A percentile compares a stretch with the other conserved stretches of the same genome.
These are phyloP conservation scores for Allium cepa DNA, from an alignment of 106 monocot species.

Conservation along the genomic window DNA sequence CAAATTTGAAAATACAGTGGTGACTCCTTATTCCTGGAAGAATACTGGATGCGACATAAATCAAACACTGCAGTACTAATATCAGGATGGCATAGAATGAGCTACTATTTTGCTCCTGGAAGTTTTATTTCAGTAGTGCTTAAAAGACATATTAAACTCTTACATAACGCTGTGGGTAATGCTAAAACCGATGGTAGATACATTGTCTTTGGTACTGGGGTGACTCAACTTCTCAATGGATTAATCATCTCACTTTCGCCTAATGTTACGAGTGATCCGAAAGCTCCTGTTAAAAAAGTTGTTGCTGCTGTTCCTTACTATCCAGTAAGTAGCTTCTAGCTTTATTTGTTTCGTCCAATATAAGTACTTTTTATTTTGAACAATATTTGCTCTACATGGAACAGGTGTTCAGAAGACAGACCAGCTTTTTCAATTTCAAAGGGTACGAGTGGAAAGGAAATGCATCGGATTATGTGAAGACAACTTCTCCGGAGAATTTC, in stretches of 20 bases:
- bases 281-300: slow-evolving; percentile 27
- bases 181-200: slow-evolving; percentile 40
- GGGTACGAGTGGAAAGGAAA: slow-evolving; percentile 46
- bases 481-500: slow-evolving; percentile 9
- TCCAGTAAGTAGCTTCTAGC: slow-evolving; percentile 7
- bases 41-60: slow-evolving; percentile 50
- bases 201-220: slow-evolving; percentile 57
- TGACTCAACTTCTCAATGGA: slow-evolving; percentile 67
- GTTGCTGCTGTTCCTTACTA: slow-evolving; percentile 61
- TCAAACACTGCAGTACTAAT: no score
- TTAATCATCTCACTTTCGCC: slow-evolving; percentile 50
- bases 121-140: slow-evolving; percentile 40
- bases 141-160: slow-evolving; percentile 47
- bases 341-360: not conserved
- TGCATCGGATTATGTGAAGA: slow-evolving; percentile 29
- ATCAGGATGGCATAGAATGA: slow-evolving; percentile 8
- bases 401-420: slow-evolving; percentile 43
- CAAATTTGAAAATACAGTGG: slow-evolving; percentile 29
- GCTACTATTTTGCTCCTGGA: slow-evolving; percentile 28
- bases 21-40: slow-evolving; percentile 58
- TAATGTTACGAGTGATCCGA: not conserved
- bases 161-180: slow-evolving; percentile 18
- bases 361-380: not conserved
- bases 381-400: not conserved
- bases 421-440: slow-evolving; percentile 34